These are phyloP conservation scores for Rhytidiadelphus loreus DNA, from an alignment of 225 moss, liverwort and hornwort genomes.

Conservation along the genomic window DNA sequence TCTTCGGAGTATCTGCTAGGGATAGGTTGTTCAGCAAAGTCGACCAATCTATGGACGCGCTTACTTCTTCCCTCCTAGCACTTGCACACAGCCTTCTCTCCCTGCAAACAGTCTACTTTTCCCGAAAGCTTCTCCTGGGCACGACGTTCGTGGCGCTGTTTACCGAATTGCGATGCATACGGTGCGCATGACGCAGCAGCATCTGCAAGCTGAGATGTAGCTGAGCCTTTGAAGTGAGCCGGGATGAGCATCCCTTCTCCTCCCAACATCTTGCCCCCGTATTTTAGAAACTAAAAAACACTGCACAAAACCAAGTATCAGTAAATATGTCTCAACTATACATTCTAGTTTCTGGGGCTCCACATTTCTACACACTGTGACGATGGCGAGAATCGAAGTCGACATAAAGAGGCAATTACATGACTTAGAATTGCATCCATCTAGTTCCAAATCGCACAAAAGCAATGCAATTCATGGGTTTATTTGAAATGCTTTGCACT, in stretches of 20 bases:
- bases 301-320: not conserved
- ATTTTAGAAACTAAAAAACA: not conserved
- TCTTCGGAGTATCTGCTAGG: not conserved
- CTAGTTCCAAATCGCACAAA: not conserved
- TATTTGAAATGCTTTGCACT: not conserved
- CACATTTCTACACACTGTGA: not conserved
- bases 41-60: conserved; percentile 12
- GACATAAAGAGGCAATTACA: not conserved
- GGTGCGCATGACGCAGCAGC: not conserved
- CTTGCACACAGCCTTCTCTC: not conserved
- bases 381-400: not conserved
- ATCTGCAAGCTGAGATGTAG: not conserved
- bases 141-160: not conserved
- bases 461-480: not conserved
- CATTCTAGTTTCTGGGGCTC: not conserved
- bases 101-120: no score
- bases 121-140: no score
- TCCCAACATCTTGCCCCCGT: not conserved
- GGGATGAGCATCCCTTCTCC: not conserved
- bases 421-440: not conserved
- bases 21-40: not conserved
- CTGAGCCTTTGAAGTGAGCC: not conserved
- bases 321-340: not conserved
- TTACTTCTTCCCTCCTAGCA: not conserved
- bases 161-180: not conserved